Base-by-base conservation (phyloP, 345 rosid genomes). In the Dipteronia dyeriana region DNA sequence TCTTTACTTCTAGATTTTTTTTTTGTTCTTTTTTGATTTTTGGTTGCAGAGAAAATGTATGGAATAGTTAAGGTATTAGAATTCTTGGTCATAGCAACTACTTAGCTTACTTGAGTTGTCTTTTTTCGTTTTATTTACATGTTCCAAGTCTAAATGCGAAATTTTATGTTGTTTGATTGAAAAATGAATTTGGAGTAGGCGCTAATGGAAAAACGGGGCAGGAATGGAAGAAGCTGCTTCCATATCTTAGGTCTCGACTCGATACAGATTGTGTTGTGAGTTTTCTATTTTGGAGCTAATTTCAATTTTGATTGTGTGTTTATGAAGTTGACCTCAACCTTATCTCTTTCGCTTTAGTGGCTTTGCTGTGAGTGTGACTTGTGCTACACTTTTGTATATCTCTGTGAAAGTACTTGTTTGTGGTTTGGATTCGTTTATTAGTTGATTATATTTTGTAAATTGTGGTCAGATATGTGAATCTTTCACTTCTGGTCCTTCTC, bases 221-320 rank as follows among this genome's bases (percentile, higher is more conserved):
- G 82, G 91, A 94, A 80, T 96, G 99, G 99, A 92, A 89, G 82
- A 91, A 91, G 79, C 80, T 96, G 78, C 92, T 94, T 80, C 99
- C 98, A 3, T 85, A 83, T 83, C 91, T 96, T 63, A 85, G 85
- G 85, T 85, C 95, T 80, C 94, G 97, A 79, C 90, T 96, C 64
- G 90, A 86, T 57, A 70, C 75, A 45, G 85, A 92, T 82, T 92
- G 88, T 82, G 92, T 91, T 54, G 99, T 96, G 85, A 89, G 98
- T 68, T 63, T 39, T 60, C 53, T 69, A 31, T 41, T 73, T 9
- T 20, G 63, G n/a, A 59, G 25, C 64, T 66, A 49, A 57, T 11
- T 80, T 70, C 63, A 56, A 4, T 4, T 64, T 31, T 16, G 65
- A 19, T n/a, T 20, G 12, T 75, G 2, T 72, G 45, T 13, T 45